phyloP scores from a whole-genome alignment of 768 basidiomycete genomes.

The Lactarius sanguifluus region DNA sequence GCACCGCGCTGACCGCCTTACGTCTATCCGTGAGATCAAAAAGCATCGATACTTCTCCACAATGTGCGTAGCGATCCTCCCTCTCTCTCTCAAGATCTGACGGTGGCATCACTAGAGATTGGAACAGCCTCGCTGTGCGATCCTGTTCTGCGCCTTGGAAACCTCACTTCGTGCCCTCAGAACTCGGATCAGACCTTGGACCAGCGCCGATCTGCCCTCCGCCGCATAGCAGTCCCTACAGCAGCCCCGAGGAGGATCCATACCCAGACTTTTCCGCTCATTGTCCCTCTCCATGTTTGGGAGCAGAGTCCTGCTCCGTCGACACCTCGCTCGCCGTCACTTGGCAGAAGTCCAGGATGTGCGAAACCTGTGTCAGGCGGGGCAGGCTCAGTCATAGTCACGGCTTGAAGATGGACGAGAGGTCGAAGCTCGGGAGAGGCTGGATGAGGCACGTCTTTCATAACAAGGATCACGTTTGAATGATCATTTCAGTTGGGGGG shows the following conservation, averaged over 20 bases:
- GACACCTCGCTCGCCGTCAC: not conserved
- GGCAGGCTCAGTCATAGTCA: not conserved
- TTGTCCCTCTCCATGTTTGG: not conserved
- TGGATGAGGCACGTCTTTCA: slow-evolving; percentile 2
- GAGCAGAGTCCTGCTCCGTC: not conserved
- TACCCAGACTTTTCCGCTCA: not conserved
- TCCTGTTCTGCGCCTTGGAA: slow-evolving; percentile 4
- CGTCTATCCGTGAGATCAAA: slow-evolving; percentile 15
- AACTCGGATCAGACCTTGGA: not conserved
- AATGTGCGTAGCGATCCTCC: slow-evolving; percentile 1
- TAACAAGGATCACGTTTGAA: not conserved
- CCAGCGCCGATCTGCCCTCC: not conserved
- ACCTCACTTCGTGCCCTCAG: not conserved
- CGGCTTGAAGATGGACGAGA: not conserved
- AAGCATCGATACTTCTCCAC: slow-evolving; percentile 6
- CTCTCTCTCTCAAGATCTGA: not conserved
- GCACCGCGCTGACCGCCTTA: not conserved
- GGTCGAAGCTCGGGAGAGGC: not conserved
- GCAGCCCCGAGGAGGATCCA: not conserved
- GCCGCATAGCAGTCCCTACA: not conserved
- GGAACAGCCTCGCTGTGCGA: not conserved
- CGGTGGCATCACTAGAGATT: slow-evolving; percentile 3
- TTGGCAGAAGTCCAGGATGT: not conserved
- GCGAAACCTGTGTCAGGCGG: not conserved
- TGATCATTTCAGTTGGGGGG: not conserved